Conservation (phyloP, 352 stramenopile genomes). For the Phytopythium montanum region DNA sequence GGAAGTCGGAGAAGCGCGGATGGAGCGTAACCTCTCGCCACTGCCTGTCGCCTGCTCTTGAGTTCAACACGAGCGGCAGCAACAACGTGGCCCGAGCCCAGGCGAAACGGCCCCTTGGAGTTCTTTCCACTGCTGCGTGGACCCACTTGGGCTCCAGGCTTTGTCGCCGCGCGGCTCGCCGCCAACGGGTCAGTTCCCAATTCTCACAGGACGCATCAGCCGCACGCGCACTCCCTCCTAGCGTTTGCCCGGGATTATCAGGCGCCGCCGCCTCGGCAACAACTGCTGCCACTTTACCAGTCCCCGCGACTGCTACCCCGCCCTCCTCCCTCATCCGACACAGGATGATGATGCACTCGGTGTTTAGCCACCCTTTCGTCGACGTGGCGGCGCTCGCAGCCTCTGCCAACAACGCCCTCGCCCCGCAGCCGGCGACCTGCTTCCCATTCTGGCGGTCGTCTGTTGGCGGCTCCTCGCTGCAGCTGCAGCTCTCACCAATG, state of each 20-base stretch:
- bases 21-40: neutral
- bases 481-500: neutral
- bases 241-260: neutral
- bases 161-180: neutral
- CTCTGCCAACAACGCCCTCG: neutral
- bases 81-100: neutral
- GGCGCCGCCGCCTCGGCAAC: neutral
- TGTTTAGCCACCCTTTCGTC: neutral
- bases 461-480: neutral
- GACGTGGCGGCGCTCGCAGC: neutral
- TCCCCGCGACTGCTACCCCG: neutral
- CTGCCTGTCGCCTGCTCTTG: neutral
- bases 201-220: neutral
- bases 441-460: neutral
- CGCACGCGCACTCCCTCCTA: neutral
- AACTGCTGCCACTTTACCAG: neutral
- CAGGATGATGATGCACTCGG: constrained; percentile 4
- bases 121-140: neutral
- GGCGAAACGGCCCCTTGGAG: neutral
- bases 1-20: neutral
- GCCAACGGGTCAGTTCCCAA: neutral
- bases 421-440: neutral
- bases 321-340: neutral
- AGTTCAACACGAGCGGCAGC: neutral
- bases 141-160: neutral